phyloP scores from a whole-genome alignment of 140 eudicot species.

The Bidens hawaiensis region DNA sequence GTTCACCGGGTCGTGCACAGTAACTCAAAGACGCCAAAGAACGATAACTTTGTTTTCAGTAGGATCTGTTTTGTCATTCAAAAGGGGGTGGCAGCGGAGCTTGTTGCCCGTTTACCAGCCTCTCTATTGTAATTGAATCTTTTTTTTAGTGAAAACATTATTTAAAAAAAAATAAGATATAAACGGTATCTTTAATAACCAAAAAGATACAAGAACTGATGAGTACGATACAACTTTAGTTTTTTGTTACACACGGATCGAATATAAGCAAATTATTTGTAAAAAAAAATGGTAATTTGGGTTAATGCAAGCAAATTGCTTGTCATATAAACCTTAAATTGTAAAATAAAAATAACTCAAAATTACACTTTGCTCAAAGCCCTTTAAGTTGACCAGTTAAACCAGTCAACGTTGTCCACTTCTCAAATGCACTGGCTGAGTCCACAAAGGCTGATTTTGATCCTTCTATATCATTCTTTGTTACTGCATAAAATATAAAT shows the following conservation, averaged over 20 bases:
- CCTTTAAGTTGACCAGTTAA: slow-evolving; percentile 83
- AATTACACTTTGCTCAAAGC: slow-evolving; percentile 41
- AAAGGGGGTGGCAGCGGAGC: too few species aligned
- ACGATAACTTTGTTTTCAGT: too few species aligned
- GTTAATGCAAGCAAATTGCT: slow-evolving; percentile 24
- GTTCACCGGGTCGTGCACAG: too few species aligned
- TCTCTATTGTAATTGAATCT: too few species aligned
- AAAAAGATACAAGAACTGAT: background rate
- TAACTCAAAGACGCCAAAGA: too few species aligned
- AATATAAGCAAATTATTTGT: background rate
- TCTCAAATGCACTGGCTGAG: slow-evolving; percentile 93
- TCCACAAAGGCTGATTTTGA: slow-evolving; percentile 82
- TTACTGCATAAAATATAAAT: slow-evolving; percentile 38
- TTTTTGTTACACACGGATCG: background rate
- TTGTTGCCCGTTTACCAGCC: too few species aligned
- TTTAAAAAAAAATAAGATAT: too few species aligned
- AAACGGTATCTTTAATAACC: background rate
- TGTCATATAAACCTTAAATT: slow-evolving; percentile 4
- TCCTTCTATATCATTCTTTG: slow-evolving; percentile 60
- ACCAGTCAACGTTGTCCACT: slow-evolving; percentile 80
- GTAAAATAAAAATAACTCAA: slow-evolving; percentile 13
- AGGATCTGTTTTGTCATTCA: too few species aligned
- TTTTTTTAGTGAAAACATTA: too few species aligned
- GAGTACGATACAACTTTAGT: background rate
- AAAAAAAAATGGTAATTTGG: background rate